These are phyloP conservation scores for Schizosaccharomyces versatilis DNA, from an alignment of 1,139 yeast genomes.

Conservation along the genomic window DNA sequence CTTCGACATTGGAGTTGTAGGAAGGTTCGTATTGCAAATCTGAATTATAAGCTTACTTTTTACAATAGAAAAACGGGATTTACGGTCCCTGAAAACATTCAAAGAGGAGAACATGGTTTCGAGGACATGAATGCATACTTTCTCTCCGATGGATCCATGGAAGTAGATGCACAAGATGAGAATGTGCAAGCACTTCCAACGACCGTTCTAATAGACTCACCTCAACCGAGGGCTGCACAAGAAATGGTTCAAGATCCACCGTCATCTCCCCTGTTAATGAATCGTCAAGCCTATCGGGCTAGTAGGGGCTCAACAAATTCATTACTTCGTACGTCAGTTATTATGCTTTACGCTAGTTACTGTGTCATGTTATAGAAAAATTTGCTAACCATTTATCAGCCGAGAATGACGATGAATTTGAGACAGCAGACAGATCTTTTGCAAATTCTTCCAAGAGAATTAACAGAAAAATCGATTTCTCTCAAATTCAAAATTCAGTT, in stretches of 20 bases:
- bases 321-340: neutral
- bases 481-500: no score
- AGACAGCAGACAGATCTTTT: no score
- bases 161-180: neutral
- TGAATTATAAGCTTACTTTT: neutral
- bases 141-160: neutral
- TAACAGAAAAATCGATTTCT: no score
- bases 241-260: neutral
- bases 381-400: no score
- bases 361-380: no score
- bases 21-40: neutral
- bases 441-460: no score
- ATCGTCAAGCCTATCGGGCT: neutral
- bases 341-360: neutral
- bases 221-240: neutral
- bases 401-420: no score
- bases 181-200: neutral
- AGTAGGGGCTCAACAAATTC: neutral
- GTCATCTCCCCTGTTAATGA: neutral
- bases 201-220: neutral
- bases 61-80: constrained; percentile 1
- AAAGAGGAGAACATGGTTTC: neutral
- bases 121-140: neutral
- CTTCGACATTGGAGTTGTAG: constrained; percentile 1
- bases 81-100: neutral